Base-by-base conservation (phyloP, 176 grass and related monocot species). In the Luzula sylvatica region DNA sequence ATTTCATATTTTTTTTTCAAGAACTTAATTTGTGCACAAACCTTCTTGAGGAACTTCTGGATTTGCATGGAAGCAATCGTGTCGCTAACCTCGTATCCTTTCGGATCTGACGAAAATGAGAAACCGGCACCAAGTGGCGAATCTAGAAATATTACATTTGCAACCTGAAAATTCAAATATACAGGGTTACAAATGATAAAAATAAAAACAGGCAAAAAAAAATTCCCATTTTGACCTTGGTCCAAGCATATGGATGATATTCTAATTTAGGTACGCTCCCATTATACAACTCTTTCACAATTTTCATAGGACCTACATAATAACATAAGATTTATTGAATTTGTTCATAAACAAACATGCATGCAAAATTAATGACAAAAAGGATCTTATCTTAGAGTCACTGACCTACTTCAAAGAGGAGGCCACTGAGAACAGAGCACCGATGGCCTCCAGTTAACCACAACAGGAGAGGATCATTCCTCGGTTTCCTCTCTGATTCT, bases 111-210 rank as follows among this genome's bases (percentile, higher is more conserved):
- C 1, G 80, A 69, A 2, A 70, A 85, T 1, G 87, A 86, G 42
- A 93, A 93, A 11, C 81, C 81, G 13, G 86, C 39, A 0, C 86
- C 80, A 8, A 92, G 56, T 0, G 80, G 86, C 17, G 86, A 74
- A 50, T 92, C 80, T 13, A 80, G 5, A 30, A 92, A 92, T 15
- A 90, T 41, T 17, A 78, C 63, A 43, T 48, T 92, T 12, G 80
- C 68, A 42, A 75, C 8, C 76, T 83, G 50, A 51, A 49, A 12
- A 11, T 7, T 2, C 22, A 44, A 8, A 40, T 40, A 42, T 61
- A 14, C n/a, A 7, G 8, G 3, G 11, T 40, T 40, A 61, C 14
- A 61, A 11, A 61, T 35, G 16, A 61, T 35, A 61, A 30, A 5
- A 61, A 30, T 19, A 43, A 11, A 42, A 13, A 42, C 15, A 2